A percentile compares a stretch with the other conserved stretches of the same genome.
These are phyloP conservation scores for Trichoderma koningii DNA, from an alignment of 2,329 filamentous ascomycete species.

Conservation along the genomic window DNA sequence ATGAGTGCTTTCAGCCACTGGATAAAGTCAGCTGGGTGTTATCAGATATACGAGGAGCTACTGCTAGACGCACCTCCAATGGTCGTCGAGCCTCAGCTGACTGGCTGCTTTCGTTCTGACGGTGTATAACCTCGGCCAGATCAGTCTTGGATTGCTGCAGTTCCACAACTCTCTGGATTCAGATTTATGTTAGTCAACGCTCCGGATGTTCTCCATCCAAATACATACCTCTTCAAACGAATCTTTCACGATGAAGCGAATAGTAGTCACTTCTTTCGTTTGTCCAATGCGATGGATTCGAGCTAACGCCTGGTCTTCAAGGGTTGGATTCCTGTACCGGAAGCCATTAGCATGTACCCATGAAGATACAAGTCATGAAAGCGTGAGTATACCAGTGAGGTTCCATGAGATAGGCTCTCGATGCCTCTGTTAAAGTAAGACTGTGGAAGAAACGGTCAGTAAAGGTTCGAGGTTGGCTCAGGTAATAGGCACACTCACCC, in stretches of 20 bases:
- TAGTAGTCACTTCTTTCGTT: constrained; percentile 40
- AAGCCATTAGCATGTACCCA: neutral
- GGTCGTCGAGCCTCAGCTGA: neutral
- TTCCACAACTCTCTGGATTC: constrained; percentile 27
- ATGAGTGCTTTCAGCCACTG: constrained; percentile 11
- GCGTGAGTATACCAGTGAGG: constrained; percentile 46
- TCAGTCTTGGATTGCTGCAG: constrained; percentile 30
- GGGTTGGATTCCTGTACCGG: constrained; percentile 44
- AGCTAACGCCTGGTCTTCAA: constrained; percentile 49
- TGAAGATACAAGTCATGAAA: neutral
- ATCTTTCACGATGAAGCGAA: constrained; percentile 43
- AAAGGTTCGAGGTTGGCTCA: neutral
- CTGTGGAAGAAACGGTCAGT: constrained; percentile 31
- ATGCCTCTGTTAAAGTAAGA: constrained; percentile 50
- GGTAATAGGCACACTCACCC: constrained; percentile 42
- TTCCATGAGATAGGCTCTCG: constrained; percentile 52
- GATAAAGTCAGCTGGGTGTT: neutral
- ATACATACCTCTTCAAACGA: constrained; percentile 42
- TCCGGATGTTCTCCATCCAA: no score
- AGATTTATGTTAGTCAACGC: accelerated
- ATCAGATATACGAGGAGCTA: no score
- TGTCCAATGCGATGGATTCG: constrained; percentile 44
- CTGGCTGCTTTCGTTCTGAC: constrained; percentile 1
- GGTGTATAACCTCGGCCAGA: constrained; percentile 12
- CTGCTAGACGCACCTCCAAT: neutral